Evolutionary conservation across 352 stramenopile species (phyloP).

Genomic region (Phytophthora sp.): DNA sequence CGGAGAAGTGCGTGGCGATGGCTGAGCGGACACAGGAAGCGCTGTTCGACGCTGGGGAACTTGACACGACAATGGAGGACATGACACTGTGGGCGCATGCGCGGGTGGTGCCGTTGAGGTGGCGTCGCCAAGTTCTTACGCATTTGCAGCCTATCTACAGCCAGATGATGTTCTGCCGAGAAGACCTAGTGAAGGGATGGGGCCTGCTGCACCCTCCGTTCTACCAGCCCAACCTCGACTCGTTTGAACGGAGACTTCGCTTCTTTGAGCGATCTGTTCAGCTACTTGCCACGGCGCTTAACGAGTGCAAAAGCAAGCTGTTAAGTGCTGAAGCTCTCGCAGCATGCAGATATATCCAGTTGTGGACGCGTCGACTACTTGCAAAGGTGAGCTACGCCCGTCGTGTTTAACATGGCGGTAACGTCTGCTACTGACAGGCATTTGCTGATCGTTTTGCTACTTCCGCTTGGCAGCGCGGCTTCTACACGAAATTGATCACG

Average conservation of each 20-base stretch:
- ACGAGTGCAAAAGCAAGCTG: constrained; percentile 40
- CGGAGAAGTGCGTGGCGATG: constrained; percentile 47
- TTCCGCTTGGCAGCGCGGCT: constrained; percentile 44
- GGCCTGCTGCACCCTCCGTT: constrained; percentile 53
- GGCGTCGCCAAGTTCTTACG: constrained; percentile 42
- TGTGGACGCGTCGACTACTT: constrained; percentile 49
- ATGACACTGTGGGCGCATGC: constrained; percentile 53
- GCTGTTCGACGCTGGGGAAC: constrained; percentile 46
- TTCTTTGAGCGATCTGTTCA: constrained; percentile 39
- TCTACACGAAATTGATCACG: constrained; percentile 60
- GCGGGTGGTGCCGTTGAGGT: constrained; percentile 41
- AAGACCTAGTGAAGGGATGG: constrained; percentile 40
- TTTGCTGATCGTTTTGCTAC: too few relatives aligned
- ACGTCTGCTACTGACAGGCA: neutral
- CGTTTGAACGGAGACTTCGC: constrained; percentile 46
- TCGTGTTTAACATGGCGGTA: neutral
- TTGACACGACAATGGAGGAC: constrained; percentile 34
- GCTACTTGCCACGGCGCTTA: constrained; percentile 30
- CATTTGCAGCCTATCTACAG: constrained; percentile 41
- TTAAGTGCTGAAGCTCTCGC: constrained; percentile 31
- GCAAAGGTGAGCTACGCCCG: constrained; percentile 35
- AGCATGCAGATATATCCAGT: constrained; percentile 51
- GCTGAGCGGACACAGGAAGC: constrained; percentile 37
- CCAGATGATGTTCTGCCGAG: constrained; percentile 47
- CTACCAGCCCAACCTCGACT: constrained; percentile 35